Evolutionary conservation across 257 asterid genomes (phyloP), one percentile per base, ranked within the genome.

Genomic region (Hygrophila difformis): DNA sequence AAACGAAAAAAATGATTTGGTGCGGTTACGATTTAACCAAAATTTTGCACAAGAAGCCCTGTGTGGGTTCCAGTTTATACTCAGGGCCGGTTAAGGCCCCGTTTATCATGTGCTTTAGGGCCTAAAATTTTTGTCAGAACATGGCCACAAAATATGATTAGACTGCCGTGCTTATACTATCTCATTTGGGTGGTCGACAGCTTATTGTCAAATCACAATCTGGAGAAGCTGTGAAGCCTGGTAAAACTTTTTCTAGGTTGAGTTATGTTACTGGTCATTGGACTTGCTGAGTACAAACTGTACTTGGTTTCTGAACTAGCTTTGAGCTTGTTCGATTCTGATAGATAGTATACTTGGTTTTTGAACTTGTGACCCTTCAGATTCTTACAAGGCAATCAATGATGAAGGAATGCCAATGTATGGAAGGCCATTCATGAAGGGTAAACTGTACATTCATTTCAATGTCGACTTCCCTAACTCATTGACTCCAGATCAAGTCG

Each of bases 51-150:
- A n/a, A n/a, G 93, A 81, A 53, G 81, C 93, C 3, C 41, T 81
- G n/a, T 81, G 93, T 43, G 93, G 93, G 28, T 81, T 81, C 63
- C 78, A 71, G n/a, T n/a, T n/a, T n/a, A n/a, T n/a, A n/a, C n/a
- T n/a, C n/a, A n/a, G n/a, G n/a, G n/a, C n/a, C n/a, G n/a, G n/a
- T n/a, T n/a, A n/a, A n/a, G n/a, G n/a, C n/a, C n/a, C n/a, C n/a
- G n/a, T n/a, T n/a, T n/a, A n/a, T n/a, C n/a, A n/a, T n/a, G n/a
- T n/a, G n/a, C n/a, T n/a, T n/a, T n/a, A n/a, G n/a, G n/a, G n/a
- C n/a, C n/a, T n/a, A n/a, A n/a, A n/a, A n/a, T n/a, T n/a, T n/a
- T n/a, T n/a, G n/a, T n/a, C n/a, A n/a, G n/a, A n/a, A n/a, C n/a
- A n/a, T n/a, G n/a, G n/a, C n/a, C n/a, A n/a, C n/a, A n/a, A n/a